Base-by-base conservation (phyloP, 1,139 yeast genomes). In the Protomyces lactucae-debilis region DNA sequence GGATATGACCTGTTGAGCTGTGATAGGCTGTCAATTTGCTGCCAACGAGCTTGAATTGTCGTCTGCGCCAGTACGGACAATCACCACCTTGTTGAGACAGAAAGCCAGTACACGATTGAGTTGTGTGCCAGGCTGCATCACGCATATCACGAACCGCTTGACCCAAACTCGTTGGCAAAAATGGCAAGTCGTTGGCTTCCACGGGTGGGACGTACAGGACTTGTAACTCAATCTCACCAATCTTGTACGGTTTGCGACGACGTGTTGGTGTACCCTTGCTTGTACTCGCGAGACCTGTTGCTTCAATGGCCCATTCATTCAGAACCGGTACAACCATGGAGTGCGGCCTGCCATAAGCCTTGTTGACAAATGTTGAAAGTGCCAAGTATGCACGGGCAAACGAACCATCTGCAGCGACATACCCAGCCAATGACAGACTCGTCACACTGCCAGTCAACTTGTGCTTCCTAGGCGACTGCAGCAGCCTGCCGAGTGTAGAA, bases 51-150 rank as follows among this genome's bases (percentile, higher is more conserved):
- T 80, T 82, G 77, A 84, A 87, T 77, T 79, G 86, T 59, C 93
- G 74, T 67, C 86, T 80, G 68, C 87, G 82, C 87, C 88, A 84
- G 53, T 79, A 76, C 14, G 80, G 81, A 72, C 89, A 84, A 75
- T 87, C 95, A 0, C 93, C 93, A 21, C 93, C 95, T 70, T 85
- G 89, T 75, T 87, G 95, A 65, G 85, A 83, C 75, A 87, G 77
- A 71, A 80, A 85, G 2, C 93, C 93, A 70, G 85, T 86, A 67
- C 76, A 73, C 32, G 52, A 56, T 18, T 52, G 57, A n/a, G 60
- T 54, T 10, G 61, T 55, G 48, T 66, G 61, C 70, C 70, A 68
- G 53, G 64, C 68, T 4, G 67, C 68, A 53, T 55, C 61, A 37
- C 52, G 51, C 36, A 66, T 18, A 18, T 66, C 68, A 5, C 61